phyloP scores from a whole-genome alignment of 495 filamentous ascomycete species.

The Podospora fimiseda region DNA sequence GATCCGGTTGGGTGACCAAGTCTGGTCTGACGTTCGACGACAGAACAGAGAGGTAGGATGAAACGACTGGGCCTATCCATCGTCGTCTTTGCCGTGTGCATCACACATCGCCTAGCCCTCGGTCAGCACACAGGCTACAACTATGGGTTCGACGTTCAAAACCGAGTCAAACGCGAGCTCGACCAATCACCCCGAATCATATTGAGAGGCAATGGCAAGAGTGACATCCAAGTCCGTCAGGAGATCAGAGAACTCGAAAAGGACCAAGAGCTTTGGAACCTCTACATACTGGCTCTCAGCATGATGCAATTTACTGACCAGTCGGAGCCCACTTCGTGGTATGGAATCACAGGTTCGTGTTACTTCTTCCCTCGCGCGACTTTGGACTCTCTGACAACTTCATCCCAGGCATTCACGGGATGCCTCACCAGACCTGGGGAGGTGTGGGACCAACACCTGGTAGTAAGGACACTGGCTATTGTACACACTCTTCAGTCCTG shows the following conservation, averaged over 20 bases:
- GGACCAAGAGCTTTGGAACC: constrained; percentile 50
- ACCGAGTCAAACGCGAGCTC: constrained; percentile 20
- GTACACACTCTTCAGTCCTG: constrained; percentile 56
- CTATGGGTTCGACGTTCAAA: constrained; percentile 34
- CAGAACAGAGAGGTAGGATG: constrained; percentile 5
- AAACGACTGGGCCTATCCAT: constrained; percentile 4
- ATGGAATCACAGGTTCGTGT: constrained; percentile 44
- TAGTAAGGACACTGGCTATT: constrained; percentile 52
- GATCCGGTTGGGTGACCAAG: background rate
- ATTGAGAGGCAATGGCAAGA: constrained; percentile 13
- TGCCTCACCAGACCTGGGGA: constrained; percentile 52
- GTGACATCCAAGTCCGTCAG: constrained; percentile 19
- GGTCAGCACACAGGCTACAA: constrained; percentile 28
- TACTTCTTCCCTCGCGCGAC: background rate
- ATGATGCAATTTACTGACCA: constrained; percentile 51
- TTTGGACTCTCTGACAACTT: constrained; percentile 6
- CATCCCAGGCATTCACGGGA: constrained; percentile 55
- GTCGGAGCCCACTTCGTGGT: constrained; percentile 49
- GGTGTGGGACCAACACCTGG: constrained; percentile 44
- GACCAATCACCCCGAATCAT: constrained; percentile 10
- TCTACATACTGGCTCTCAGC: constrained; percentile 51
- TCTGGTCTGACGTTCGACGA: constrained; percentile 5
- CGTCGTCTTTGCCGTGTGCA: constrained; percentile 3
- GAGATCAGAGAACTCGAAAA: constrained; percentile 55
- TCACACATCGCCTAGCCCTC: constrained; percentile 2